phyloP scores from a whole-genome alignment of 257 asterid species.

The Nicotiana tomentosiformis region DNA sequence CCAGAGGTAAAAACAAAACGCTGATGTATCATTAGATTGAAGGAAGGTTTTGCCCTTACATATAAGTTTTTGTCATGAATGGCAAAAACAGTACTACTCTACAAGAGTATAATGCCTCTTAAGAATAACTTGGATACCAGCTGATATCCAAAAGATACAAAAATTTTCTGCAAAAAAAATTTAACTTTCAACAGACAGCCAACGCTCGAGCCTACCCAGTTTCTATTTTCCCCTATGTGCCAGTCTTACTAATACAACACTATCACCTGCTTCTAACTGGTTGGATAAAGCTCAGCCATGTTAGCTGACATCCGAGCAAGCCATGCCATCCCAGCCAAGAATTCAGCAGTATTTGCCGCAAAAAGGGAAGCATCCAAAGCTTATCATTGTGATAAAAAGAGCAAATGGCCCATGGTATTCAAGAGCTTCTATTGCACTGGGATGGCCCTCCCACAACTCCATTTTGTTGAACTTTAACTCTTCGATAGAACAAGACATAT shows the following conservation, averaged over 20 bases:
- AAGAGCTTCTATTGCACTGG: slow-evolving; percentile 21
- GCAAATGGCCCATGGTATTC: slow-evolving; percentile 5
- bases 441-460: slow-evolving; percentile 47
- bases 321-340: neutral
- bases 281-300: neutral
- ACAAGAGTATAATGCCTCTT: neutral
- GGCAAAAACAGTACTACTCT: neutral
- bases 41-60: neutral
- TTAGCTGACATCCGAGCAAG: neutral
- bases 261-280: neutral
- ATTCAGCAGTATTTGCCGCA: neutral
- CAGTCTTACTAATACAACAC: neutral
- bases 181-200: neutral
- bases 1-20: too few relatives aligned
- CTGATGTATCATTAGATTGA: neutral
- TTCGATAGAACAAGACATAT: slow-evolving; percentile 80
- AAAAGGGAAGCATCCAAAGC: neutral
- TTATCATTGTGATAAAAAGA: neutral
- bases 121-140: slow-evolving; percentile 3
- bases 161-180: neutral
- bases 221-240: neutral
- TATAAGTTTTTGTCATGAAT: neutral
- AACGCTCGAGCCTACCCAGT: neutral
- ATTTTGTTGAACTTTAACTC: slow-evolving; percentile 40
- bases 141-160: slow-evolving; percentile 1